Evolutionary conservation across 768 basidiomycete species (phyloP).

Genomic region (Tylopilus sp.): DNA sequence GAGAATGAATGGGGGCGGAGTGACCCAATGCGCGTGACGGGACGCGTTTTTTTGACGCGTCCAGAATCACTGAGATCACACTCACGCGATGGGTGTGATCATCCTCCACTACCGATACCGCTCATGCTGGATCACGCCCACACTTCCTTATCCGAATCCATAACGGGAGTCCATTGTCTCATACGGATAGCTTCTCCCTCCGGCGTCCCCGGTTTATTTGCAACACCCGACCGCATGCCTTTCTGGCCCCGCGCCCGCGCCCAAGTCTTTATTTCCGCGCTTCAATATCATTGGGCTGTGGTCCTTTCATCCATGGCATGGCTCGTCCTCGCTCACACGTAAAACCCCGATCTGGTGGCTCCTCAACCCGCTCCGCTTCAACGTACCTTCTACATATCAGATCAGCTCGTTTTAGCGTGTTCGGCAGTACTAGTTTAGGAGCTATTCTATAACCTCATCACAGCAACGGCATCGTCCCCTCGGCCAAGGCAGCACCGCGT

Average conservation of each 20-base stretch:
- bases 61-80: conserved; percentile 13
- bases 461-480: conserved; percentile 18
- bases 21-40: conserved; percentile 24
- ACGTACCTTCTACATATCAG: conserved; percentile 14
- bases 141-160: conserved; percentile 18
- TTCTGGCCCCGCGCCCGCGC: conserved; percentile 20
- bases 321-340: conserved; percentile 22
- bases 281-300: conserved; percentile 10
- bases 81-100: conserved; percentile 13
- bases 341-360: conserved; percentile 22
- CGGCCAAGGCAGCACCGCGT: conserved; percentile 5
- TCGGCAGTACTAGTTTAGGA: conserved; percentile 22
- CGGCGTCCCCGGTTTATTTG: conserved; percentile 25
- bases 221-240: conserved; percentile 21
- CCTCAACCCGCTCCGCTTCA: conserved; percentile 9
- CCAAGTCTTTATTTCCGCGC: conserved; percentile 24
- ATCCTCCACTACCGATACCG: conserved; percentile 13
- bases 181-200: conserved; percentile 19
- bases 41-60: conserved; percentile 25
- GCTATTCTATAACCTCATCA: conserved; percentile 1
- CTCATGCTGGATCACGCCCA: conserved; percentile 5
- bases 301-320: conserved; percentile 10
- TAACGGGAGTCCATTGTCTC: conserved; percentile 25
- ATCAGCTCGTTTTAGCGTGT: conserved; percentile 14
- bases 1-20: conserved; percentile 13